Evolutionary conservation across 2,329 filamentous ascomycete species (phyloP), one percentile per base, ranked within the genome.

Genomic region (Epichloe sp.): DNA sequence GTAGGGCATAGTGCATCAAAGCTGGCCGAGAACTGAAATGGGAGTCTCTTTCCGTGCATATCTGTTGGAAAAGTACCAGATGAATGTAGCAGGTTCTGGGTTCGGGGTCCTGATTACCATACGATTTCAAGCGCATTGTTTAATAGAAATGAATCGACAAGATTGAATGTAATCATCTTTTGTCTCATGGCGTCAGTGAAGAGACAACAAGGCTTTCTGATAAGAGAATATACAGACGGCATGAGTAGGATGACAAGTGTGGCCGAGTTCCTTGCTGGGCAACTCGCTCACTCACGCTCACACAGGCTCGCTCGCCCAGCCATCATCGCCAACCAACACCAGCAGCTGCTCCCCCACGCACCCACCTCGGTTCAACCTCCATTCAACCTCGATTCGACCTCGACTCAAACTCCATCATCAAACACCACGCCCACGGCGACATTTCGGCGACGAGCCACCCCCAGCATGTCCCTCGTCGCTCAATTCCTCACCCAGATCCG

Each of bases 401-500:
- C 15, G 15, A 4, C 14, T 14, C 23, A 23, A 23, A 5, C 23
- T 23, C 23, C 23, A 23, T 21, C 19, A 37, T 21, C 31, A 37
- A 41, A 14, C 26, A n/a, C n/a, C 50, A 15, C 23, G 49, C 11
- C 17, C 44, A 31, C 45, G 49, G 8, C 21, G 37, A 26, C 47
- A 49, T 48, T 52, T 53, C 59, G 37, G 38, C 38, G 36, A 43
- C 34, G 44, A n/a, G 31, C 31, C 14, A n/a, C 11, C 34, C 23
- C 31, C 47, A 41, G 50, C 58, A 87, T 86, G 68, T 74, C 82
- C 38, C 76, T 85, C 43, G 69, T 86, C 21, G 73, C 80, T 57
- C 74, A 84, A 57, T 93, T 90, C 63, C 77, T 91, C 49, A 67
- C 69, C 11, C 78, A 79, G 50, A 77, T 91, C 50, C 76, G 78